A percentile compares a stretch with the other conserved stretches of the same genome.
Evolutionary conservation across 345 rosid genomes (phyloP).

Genomic region (Lepidium africanum): DNA sequence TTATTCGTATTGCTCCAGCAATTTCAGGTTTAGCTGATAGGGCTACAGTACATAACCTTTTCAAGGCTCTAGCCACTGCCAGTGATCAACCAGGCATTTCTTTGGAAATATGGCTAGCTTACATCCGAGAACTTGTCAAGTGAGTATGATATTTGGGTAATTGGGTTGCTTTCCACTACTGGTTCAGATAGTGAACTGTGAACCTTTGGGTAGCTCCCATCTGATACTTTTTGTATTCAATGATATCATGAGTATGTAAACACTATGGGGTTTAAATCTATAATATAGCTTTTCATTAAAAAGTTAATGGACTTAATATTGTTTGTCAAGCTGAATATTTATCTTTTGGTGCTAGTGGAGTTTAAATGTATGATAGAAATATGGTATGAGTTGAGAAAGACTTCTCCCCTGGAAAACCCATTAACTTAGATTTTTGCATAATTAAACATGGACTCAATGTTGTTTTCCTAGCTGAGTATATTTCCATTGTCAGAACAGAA

Average conservation of each 20-base stretch:
- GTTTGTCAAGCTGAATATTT: background rate
- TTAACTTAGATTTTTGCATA: constrained; percentile 5
- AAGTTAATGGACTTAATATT: background rate
- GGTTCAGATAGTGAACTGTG: background rate
- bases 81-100: constrained; percentile 63
- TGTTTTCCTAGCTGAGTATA: constrained; percentile 27
- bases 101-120: constrained; percentile 67
- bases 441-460: background rate
- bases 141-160: constrained; percentile 45
- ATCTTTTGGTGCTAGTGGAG: background rate
- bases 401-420: too few relatives aligned
- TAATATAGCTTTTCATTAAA: background rate
- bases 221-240: background rate
- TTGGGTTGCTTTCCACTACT: background rate
- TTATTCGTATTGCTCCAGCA: constrained; percentile 85
- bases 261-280: background rate
- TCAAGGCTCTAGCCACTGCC: constrained; percentile 55
- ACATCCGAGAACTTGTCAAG: constrained; percentile 85
- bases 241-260: background rate
- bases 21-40: constrained; percentile 86
- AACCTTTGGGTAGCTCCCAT: background rate
- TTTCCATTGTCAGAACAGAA: constrained; percentile 52
- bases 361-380: background rate
- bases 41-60: constrained; percentile 78
- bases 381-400: too few relatives aligned